A percentile compares a stretch with the other conserved stretches of the same genome.
Conservation (phyloP, 1,139 yeast genomes). For the Trichomonascaceae sp. region DNA sequence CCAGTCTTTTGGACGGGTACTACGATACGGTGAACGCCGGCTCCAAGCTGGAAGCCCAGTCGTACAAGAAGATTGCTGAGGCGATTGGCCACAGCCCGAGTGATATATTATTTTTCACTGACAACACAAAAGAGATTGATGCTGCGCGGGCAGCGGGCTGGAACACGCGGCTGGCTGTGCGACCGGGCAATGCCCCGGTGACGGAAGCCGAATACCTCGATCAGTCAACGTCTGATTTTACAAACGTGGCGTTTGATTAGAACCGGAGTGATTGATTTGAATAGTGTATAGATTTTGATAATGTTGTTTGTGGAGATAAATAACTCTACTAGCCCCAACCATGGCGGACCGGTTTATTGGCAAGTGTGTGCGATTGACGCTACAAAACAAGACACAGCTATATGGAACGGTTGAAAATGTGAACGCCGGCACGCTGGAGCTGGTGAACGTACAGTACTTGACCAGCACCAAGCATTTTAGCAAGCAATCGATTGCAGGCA, state of each 20-base stretch:
- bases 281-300: too few relatives aligned
- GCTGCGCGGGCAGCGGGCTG: slow-evolving; percentile 67
- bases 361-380: slow-evolving; percentile 17
- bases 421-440: slow-evolving; percentile 17
- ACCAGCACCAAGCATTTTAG: slow-evolving; percentile 5
- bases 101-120: slow-evolving; percentile 58
- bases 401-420: slow-evolving; percentile 23
- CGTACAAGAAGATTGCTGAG: slow-evolving; percentile 47
- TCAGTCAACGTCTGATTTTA: neutral
- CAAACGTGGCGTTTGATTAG: neutral
- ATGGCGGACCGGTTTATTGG: slow-evolving; percentile 17
- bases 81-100: slow-evolving; percentile 29
- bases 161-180: slow-evolving; percentile 42
- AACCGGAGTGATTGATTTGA: too few relatives aligned
- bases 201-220: neutral
- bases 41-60: slow-evolving; percentile 41
- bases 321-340: too few relatives aligned
- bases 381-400: slow-evolving; percentile 16
- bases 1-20: slow-evolving; percentile 44
- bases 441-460: slow-evolving; percentile 8
- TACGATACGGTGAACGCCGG: slow-evolving; percentile 84
- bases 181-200: slow-evolving; percentile 60
- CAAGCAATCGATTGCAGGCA: slow-evolving; percentile 14
- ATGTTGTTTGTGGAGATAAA: too few relatives aligned
- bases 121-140: slow-evolving; percentile 32